Base-by-base conservation (phyloP, 371 early-diverging fungal species). In the Actinomortierella wolfii region DNA sequence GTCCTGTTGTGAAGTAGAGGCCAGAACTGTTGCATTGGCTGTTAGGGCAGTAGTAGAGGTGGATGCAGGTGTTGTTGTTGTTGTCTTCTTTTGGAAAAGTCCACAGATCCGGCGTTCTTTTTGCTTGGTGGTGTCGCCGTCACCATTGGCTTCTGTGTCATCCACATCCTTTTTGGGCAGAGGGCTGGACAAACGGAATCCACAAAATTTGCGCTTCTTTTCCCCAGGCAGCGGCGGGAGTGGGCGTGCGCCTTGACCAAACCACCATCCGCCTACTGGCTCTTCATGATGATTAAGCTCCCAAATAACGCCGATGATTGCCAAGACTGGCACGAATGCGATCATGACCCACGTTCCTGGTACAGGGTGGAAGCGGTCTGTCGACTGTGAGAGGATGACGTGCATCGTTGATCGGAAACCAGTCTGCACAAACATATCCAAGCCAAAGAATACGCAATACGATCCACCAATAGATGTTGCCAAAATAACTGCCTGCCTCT, bases 371-470 rank as follows among this genome's bases (percentile, higher is more conserved):
- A 73, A 73, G 7, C 15, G 47, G 2, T 34, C 59, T 2, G 41
- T 61, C 9, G 67, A 66, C 25, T 73, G 73, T 1, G 73, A 73
- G 41, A 73, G 67, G 28, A 73, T 66, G 34, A 73, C 73, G 56
- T 73, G 63, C 54, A 62, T 66, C 0, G 73, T 66, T 8, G 48
- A 28, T 18, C 79, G 56, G 62, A 86, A 83, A 23, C 80, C 81
- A 7, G 83, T 76, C 43, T 83, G 78, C 29, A 79, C 79, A 67
- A 84, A 86, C 59, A 86, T 66, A 57, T 86, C 86, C 23, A 83
- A 54, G 59, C 86, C 86, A 54, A 79, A 68, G 57, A 86, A 80
- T 57, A 86, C 78, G 18, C 76, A 75, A 57, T 83, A 86, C 0
- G 86, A 79, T 41, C 86, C 86, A 25, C 83, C 78, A 29, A 83